phyloP scores from a whole-genome alignment of 2,329 filamentous ascomycete species.

The Paradendryphiella salina region DNA sequence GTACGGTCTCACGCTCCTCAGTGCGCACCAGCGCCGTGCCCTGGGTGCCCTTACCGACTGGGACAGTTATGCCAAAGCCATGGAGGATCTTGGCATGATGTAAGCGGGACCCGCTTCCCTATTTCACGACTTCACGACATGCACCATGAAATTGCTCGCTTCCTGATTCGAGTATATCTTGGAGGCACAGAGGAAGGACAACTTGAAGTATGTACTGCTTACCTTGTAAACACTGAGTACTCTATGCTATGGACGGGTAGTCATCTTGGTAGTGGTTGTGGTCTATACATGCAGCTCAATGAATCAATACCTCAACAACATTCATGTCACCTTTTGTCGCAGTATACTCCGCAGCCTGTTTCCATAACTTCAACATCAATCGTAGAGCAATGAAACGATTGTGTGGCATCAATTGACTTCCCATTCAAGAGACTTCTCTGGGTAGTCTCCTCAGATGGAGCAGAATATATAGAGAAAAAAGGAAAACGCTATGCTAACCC shows the following conservation, averaged over 20 bases:
- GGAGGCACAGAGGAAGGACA: too few species aligned
- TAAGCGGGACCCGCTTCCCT: not conserved
- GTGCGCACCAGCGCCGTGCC: conserved; percentile 84
- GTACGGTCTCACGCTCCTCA: conserved; percentile 85
- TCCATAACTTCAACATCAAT: too few species aligned
- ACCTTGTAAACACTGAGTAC: not conserved
- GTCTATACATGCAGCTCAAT: not conserved
- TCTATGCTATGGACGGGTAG: not conserved
- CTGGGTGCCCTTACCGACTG: conserved; percentile 86
- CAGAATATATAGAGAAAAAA: too few species aligned
- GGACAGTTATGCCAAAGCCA: conserved; percentile 76
- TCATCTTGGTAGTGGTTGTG: not conserved
- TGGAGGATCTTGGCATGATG: conserved; percentile 44
- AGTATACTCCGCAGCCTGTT: too few species aligned
- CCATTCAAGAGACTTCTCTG: too few species aligned
- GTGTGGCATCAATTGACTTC: too few species aligned
- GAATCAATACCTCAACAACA: not conserved
- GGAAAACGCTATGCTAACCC: too few species aligned
- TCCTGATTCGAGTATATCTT: too few species aligned
- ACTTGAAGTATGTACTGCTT: too few species aligned
- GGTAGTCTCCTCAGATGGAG: too few species aligned
- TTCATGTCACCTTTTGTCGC: not conserved
- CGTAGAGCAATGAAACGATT: too few species aligned
- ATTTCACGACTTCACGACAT: conserved; percentile 12
- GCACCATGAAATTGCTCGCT: not conserved